These are phyloP conservation scores for Globisporangium orthogonon DNA, from an alignment of 352 stramenopile species.

Conservation along the genomic window DNA sequence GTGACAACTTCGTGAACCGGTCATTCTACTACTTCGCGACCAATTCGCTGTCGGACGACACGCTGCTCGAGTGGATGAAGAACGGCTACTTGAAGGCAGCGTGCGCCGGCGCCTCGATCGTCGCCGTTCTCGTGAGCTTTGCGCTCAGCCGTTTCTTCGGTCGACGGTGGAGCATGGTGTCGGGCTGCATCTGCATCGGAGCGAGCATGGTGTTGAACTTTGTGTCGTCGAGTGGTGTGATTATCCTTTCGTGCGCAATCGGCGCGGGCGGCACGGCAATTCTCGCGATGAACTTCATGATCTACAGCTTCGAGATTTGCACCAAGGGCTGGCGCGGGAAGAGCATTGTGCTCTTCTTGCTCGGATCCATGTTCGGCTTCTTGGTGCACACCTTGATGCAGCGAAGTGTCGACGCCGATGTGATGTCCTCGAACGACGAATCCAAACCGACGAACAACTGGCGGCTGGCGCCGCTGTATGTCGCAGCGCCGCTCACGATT, in stretches of 20 bases:
- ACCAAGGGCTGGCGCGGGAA: conserved; percentile 86
- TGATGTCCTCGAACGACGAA: conserved; percentile 22
- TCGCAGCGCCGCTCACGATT: conserved; percentile 48
- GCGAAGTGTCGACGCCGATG: conserved; percentile 39
- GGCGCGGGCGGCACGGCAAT: conserved; percentile 56
- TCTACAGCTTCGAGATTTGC: conserved; percentile 85
- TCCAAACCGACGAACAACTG: conserved; percentile 46
- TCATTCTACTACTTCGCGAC: conserved; percentile 71
- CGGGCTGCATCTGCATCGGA: conserved; percentile 44
- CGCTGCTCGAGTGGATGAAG: conserved; percentile 39
- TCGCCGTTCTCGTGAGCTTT: conserved; percentile 42
- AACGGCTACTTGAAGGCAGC: conserved; percentile 52
- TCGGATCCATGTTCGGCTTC: conserved; percentile 67
- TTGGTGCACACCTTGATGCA: conserved; percentile 58
- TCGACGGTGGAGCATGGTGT: conserved; percentile 51
- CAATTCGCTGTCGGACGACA: conserved; percentile 22
- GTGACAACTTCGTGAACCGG: conserved; percentile 66
- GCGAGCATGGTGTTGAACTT: conserved; percentile 54
- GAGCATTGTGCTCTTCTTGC: conserved; percentile 72
- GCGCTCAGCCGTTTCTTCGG: conserved; percentile 53
- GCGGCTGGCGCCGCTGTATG: conserved; percentile 57
- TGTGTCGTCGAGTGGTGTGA: conserved; percentile 36
- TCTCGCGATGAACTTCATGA: conserved; percentile 63
- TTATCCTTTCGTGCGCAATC: conserved; percentile 49
- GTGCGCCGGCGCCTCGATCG: conserved; percentile 42